Evolutionary conservation across 768 basidiomycete species (phyloP).

Genomic region (Obba rivulosa): DNA sequence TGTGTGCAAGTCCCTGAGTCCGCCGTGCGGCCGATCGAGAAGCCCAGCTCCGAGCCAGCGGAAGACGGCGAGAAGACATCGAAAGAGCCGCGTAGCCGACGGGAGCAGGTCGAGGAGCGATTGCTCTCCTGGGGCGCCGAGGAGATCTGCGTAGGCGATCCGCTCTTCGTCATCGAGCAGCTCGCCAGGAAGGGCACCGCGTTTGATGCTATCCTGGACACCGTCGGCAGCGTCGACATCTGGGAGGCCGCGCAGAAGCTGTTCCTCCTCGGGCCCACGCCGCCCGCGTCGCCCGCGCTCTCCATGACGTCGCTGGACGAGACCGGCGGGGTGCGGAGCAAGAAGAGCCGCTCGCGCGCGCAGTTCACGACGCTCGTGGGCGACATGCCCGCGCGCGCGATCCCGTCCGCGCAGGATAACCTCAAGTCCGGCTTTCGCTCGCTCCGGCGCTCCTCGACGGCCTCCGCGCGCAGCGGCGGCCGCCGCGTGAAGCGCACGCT

Average conservation of each 20-base stretch:
- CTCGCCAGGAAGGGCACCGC: conserved; percentile 46
- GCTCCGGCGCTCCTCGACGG: conserved; percentile 30
- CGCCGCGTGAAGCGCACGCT: conserved; percentile 34
- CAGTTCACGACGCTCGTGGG: conserved; percentile 84
- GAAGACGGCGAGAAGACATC: conserved; percentile 8
- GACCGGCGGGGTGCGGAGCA: conserved; percentile 7
- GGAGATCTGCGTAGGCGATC: conserved; percentile 66
- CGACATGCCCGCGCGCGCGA: conserved; percentile 55
- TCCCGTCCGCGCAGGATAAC: conserved; percentile 69
- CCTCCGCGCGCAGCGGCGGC: background rate
- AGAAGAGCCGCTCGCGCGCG: conserved; percentile 15
- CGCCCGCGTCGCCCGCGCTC: conserved; percentile 8
- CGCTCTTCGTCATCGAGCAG: conserved; percentile 47
- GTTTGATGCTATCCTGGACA: conserved; percentile 83
- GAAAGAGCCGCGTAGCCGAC: conserved; percentile 7
- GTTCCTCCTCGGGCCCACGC: conserved; percentile 28
- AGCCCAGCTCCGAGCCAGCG: conserved; percentile 8
- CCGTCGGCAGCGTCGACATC: conserved; percentile 72
- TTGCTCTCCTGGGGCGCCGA: conserved; percentile 69
- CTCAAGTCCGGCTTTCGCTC: conserved; percentile 70
- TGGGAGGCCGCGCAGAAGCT: conserved; percentile 72
- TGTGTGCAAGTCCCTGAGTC: conserved; percentile 59
- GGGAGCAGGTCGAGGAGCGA: conserved; percentile 33
- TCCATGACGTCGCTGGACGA: background rate
- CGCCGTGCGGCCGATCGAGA: conserved; percentile 18